These are phyloP conservation scores for Furcasterigmium furcatum DNA, from an alignment of 2,329 filamentous ascomycete species.

Conservation along the genomic window DNA sequence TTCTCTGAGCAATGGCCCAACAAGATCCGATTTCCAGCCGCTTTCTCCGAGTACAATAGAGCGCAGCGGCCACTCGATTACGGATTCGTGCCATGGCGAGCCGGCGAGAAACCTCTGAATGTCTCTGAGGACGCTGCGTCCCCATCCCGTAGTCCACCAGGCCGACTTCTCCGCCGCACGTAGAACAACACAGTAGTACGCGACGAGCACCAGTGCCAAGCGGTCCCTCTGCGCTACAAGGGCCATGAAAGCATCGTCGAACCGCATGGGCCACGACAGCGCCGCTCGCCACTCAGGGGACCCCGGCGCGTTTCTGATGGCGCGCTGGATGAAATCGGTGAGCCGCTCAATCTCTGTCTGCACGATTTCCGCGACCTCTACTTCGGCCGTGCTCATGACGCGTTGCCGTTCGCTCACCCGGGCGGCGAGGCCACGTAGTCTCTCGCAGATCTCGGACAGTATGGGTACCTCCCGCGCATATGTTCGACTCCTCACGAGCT, in stretches of 20 bases:
- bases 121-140: not conserved
- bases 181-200: not conserved
- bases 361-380: not conserved
- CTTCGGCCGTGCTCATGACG: not conserved
- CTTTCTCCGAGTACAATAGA: too few relatives aligned
- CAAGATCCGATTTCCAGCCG: too few relatives aligned
- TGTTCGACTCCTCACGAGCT: not conserved
- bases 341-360: not conserved
- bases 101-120: not conserved
- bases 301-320: not conserved
- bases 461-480: not conserved
- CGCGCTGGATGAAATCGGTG: not conserved
- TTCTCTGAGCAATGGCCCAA: too few relatives aligned
- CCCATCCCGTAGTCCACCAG: not conserved
- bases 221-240: not conserved
- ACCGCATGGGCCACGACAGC: not conserved
- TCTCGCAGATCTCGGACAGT: not conserved
- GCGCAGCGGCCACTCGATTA: not conserved
- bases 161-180: not conserved
- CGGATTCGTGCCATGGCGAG: not conserved
- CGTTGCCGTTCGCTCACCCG: not conserved
- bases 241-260: not conserved
- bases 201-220: not conserved
- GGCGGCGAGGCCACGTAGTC: not conserved
- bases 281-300: not conserved